Percentiles rank a stretch among this genome's conserved stretches.
Conservation (phyloP, 2,329 filamentous ascomycete species). For the Apiospora koreana region DNA sequence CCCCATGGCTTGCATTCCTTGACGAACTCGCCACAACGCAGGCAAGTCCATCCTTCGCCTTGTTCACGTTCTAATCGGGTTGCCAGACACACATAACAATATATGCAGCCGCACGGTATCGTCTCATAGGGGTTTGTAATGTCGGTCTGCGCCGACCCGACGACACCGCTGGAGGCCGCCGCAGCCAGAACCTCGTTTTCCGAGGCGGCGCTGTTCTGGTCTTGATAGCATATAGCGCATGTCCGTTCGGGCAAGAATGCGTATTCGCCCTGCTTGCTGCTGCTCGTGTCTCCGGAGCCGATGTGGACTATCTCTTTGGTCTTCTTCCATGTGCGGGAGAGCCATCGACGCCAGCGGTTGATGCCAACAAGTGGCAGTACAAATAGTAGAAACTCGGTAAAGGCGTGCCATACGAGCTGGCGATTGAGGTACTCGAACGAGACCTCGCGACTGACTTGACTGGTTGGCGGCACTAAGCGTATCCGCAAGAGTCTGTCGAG, state of each 20-base stretch:
- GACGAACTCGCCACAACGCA: slow-evolving; percentile 82
- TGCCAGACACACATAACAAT: slow-evolving; percentile 95
- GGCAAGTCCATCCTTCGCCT: slow-evolving; percentile 89
- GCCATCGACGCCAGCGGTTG: slow-evolving; percentile 86
- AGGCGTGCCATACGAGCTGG: slow-evolving; percentile 99
- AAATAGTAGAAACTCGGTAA: slow-evolving; percentile 97
- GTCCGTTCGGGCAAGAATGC: slow-evolving; percentile 88
- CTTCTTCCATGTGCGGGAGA: slow-evolving; percentile 83
- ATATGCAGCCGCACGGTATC: slow-evolving; percentile 85
- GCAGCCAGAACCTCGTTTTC: slow-evolving; percentile 77
- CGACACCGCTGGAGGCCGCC: slow-evolving; percentile 71
- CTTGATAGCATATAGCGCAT: slow-evolving; percentile 95
- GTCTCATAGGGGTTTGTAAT: slow-evolving; percentile 96
- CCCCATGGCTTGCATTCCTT: slow-evolving; percentile 89
- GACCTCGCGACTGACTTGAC: slow-evolving; percentile 85
- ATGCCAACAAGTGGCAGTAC: slow-evolving; percentile 96
- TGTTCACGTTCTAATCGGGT: slow-evolving; percentile 89
- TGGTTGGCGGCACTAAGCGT: slow-evolving; percentile 81
- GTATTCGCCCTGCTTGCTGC: slow-evolving; percentile 69
- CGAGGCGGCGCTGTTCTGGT: slow-evolving; percentile 76
- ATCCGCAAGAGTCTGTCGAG: slow-evolving; percentile 83
- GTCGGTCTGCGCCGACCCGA: slow-evolving; percentile 87
- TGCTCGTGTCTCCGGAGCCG: slow-evolving; percentile 48
- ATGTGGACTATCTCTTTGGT: slow-evolving; percentile 65
- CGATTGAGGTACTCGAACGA: slow-evolving; percentile 98